Base-by-base conservation (phyloP, 208 protist species). In the Herpetomonas samuelpessoai region DNA sequence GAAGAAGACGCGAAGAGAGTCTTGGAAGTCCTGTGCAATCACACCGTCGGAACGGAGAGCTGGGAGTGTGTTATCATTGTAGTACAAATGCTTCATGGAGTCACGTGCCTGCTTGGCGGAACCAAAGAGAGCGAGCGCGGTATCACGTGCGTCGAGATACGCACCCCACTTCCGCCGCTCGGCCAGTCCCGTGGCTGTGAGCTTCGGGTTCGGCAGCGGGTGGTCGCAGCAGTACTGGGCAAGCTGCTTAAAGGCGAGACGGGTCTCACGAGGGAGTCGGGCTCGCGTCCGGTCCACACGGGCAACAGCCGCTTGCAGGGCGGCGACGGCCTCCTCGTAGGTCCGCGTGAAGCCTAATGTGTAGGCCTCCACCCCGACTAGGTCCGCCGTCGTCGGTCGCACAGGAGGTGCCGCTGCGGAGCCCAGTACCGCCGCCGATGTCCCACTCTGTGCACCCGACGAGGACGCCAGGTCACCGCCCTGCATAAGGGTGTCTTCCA, bases 111-210 rank as follows among this genome's bases (percentile, higher is more conserved):
- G 86, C 63, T 80, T 81, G 2, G 80, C 74, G 14, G 83, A 91
- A 35, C 89, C 89, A 62, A 93, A 96, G 26, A 96, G 76, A 25
- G 80, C 72, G 12, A 96, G 79, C n/a, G 89, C 81, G 18, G 83
- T 81, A 62, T 96, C 89, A 44, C 89, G 86, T 12, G 89, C 86
- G 45, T 96, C 84, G 19, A 93, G 65, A 65, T 96, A 96, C 25
- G 71, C 52, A 1, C 76, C 79, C 89, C 89, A 96, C 59, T 82
- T 85, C 14, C 66, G 65, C 0, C 89, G 75, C 74, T 91, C 86
- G 59, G 78, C 81, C 30, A 93, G 56, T 10, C 86, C 89, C 3
- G 51, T 62, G 2, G 79, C 29, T 1, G 86, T 92, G 62, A 93
- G 58, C 58, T 96, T 96, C 35, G 71, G 76, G 65, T 93, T 93